These are phyloP conservation scores for Xylaria sp. DNA, from an alignment of 2,329 filamentous ascomycete genomes.

Conservation along the genomic window DNA sequence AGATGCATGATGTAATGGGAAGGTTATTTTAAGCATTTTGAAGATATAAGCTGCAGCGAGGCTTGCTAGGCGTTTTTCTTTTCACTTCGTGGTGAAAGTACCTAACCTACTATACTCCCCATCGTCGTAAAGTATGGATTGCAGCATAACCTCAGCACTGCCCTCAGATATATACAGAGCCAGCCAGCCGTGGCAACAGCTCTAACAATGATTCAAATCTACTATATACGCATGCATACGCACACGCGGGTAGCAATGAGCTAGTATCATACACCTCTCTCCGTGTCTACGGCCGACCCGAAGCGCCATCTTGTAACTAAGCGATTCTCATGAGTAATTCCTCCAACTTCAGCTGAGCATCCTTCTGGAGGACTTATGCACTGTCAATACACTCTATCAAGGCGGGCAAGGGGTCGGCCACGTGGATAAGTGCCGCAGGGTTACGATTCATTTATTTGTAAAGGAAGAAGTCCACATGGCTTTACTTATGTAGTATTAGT, in stretches of 20 bases:
- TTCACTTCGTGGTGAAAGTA: not conserved
- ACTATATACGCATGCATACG: too few relatives aligned
- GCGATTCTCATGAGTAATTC: not conserved
- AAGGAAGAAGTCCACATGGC: not conserved
- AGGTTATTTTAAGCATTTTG: conserved; percentile 32
- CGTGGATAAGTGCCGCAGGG: conserved; percentile 23
- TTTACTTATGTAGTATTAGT: not conserved
- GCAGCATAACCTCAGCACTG: not conserved
- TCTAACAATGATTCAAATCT: too few relatives aligned
- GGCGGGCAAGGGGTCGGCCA: conserved; percentile 16
- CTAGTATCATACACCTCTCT: not conserved
- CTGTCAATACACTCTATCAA: not conserved
- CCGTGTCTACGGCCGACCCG: not conserved
- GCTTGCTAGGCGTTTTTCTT: conserved; percentile 10
- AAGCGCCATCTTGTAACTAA: not conserved
- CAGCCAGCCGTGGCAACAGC: not conserved
- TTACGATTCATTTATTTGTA: conserved; percentile 15
- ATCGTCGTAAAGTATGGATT: too few relatives aligned
- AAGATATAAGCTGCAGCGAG: conserved; percentile 29
- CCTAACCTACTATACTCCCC: too few relatives aligned
- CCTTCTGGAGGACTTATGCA: not conserved
- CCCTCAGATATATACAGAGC: not conserved
- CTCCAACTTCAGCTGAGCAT: not conserved
- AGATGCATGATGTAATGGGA: conserved; percentile 33
- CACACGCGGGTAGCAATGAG: not conserved